Conservation (phyloP, 1,284 basidiomycete genomes). For the Trametes sp. region DNA sequence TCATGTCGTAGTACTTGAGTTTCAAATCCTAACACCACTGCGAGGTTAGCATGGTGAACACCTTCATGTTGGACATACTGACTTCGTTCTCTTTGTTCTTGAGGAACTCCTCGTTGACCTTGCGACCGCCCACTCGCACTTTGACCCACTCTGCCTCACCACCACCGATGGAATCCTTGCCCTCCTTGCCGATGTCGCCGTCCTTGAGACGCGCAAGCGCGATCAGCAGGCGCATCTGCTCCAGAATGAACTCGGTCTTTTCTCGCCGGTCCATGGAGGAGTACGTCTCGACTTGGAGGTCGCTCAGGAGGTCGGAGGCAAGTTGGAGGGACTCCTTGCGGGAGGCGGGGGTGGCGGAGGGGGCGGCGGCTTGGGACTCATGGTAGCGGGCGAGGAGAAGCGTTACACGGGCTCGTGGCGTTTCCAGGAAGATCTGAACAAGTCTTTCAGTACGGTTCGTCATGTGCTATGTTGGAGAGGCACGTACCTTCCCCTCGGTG, state of each 20-base stretch:
- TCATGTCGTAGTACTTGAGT: slow-evolving; percentile 94
- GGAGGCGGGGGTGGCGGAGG: slow-evolving; percentile 52
- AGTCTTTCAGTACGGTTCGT: background rate
- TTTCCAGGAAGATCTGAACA: slow-evolving; percentile 93
- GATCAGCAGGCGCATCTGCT: slow-evolving; percentile 94
- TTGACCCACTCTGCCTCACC: slow-evolving; percentile 92
- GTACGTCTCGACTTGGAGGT: slow-evolving; percentile 98
- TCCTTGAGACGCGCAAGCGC: slow-evolving; percentile 79
- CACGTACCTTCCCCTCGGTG: slow-evolving; percentile 92
- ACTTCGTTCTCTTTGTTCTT: slow-evolving; percentile 91
- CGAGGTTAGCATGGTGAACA: background rate
- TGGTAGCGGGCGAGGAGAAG: slow-evolving; percentile 85
- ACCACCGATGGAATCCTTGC: slow-evolving; percentile 61
- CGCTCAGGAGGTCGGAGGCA: slow-evolving; percentile 90
- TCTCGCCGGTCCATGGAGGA: slow-evolving; percentile 98
- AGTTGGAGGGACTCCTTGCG: slow-evolving; percentile 76
- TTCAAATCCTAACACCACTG: slow-evolving; percentile 82
- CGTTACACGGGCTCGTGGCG: slow-evolving; percentile 94
- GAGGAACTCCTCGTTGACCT: slow-evolving; percentile 95
- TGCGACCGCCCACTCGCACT: slow-evolving; percentile 90
- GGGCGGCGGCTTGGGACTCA: slow-evolving; percentile 65
- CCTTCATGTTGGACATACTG: slow-evolving; percentile 28
- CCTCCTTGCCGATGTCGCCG: slow-evolving; percentile 57
- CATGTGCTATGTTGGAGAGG: slow-evolving; percentile 12
- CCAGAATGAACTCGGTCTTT: slow-evolving; percentile 98